Evolutionary conservation across 2,329 filamentous ascomycete species (phyloP), one percentile per base, ranked within the genome.

Genomic region (Achaetomium macrosporum): DNA sequence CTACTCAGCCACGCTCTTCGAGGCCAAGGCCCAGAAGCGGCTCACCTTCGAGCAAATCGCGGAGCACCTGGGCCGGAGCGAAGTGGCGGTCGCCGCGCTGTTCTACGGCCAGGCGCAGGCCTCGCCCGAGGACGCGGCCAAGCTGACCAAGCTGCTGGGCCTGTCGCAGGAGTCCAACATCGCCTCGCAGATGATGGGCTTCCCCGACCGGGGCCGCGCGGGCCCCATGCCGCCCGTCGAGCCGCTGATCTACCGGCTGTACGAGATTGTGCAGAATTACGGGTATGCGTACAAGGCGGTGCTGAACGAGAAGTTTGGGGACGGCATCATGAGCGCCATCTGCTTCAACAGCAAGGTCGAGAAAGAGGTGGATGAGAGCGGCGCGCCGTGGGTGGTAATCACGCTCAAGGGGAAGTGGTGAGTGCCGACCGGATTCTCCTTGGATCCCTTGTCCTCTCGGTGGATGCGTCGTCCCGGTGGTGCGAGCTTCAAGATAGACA

Each of bases 281-380:
- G 92, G 92, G 1, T 95, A 96, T 69, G 88, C 91, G 1, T 96
- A 95, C 73, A 96, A 96, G 78, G 91, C 90, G 0, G 81, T 97
- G 5, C 68, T 96, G 69, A 96, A 97, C 62, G 92, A 97, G 79
- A 96, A 96, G 77, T 90, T 90, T 66, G 87, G 87, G 0, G 87
- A 91, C 66, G 92, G 92, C 1, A 97, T 97, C 66, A 96, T 97
- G 92, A 95, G 90, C 66, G 92, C 91, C 1, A 96, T 96, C 65
- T 83, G 84, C 15, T 96, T 96, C 69, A 87, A 83, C 48, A 95
- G 90, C 0, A 90, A 90, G 66, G 87, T 97, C 2, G 90, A 96
- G 69, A 95, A 95, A 79, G 92, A 97, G 79, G 84, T 85, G 1
- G 92, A 96, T 68, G 83, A 87, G 56, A 81, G 88, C 63, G 91